Conservation (phyloP, 768 basidiomycete species). For the Trichaptum fuscoviolaceum region DNA sequence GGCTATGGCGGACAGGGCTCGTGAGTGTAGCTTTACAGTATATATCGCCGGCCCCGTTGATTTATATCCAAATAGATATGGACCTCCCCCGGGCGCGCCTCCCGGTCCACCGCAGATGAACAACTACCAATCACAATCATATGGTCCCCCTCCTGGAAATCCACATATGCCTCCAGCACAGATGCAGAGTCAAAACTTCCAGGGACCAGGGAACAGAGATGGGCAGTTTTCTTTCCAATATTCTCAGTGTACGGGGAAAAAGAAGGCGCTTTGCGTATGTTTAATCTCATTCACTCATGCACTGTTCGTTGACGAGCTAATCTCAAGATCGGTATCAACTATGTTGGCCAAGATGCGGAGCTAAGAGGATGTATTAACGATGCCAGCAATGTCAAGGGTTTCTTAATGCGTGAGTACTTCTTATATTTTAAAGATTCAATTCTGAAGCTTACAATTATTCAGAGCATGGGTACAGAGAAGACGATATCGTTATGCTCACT, state of each 20-base stretch:
- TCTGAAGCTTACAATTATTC: slow-evolving; percentile 1
- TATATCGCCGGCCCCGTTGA: background rate
- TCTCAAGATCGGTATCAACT: slow-evolving; percentile 83
- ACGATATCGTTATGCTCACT: slow-evolving; percentile 83
- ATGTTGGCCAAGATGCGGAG: slow-evolving; percentile 59
- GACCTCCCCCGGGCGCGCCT: background rate
- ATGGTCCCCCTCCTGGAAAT: background rate
- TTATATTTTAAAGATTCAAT: background rate
- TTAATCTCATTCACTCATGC: background rate
- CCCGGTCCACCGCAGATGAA: no score
- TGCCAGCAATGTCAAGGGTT: slow-evolving; percentile 72
- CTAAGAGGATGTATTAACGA: slow-evolving; percentile 91
- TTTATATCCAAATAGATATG: background rate
- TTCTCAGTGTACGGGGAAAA: slow-evolving; percentile 82
- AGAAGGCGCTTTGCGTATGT: slow-evolving; percentile 84
- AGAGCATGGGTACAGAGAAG: slow-evolving; percentile 58
- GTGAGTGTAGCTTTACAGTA: background rate
- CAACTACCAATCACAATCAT: slow-evolving; percentile 2
- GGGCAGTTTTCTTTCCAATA: slow-evolving; percentile 74
- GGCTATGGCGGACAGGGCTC: background rate
- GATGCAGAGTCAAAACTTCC: slow-evolving; percentile 55
- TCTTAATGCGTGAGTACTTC: slow-evolving; percentile 57
- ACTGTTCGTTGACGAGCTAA: background rate
- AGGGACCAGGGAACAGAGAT: slow-evolving; percentile 37
- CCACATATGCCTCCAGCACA: slow-evolving; percentile 40